Percentiles rank a stretch among this genome's conserved stretches.
Conservation (phyloP, 2,329 filamentous ascomycete species). For the Juglanconis oblonga region DNA sequence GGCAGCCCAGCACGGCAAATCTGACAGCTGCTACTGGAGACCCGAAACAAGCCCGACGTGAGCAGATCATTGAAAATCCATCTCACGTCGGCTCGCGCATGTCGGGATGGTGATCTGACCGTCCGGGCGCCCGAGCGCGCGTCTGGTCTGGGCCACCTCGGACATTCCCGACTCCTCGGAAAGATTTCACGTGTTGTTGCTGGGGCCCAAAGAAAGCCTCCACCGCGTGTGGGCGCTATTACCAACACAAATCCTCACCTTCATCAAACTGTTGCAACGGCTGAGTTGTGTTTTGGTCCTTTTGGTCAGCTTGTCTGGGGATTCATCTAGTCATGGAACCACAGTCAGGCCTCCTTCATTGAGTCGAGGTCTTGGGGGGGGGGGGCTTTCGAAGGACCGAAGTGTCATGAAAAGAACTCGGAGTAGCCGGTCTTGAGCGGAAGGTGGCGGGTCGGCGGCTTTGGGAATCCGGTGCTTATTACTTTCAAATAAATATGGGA, state of each 20-base stretch:
- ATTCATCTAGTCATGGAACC: too few relatives aligned
- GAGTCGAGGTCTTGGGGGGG: too few relatives aligned
- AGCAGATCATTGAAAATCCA: background rate
- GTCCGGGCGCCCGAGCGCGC: background rate
- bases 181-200: background rate
- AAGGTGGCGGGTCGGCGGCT: too few relatives aligned
- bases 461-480: too few relatives aligned
- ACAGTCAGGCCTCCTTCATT: too few relatives aligned
- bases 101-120: too few relatives aligned
- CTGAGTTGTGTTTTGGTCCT: background rate
- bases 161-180: slow-evolving; percentile 1
- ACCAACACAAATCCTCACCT: background rate
- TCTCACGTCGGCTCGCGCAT: too few relatives aligned
- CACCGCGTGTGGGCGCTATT: background rate
- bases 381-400: too few relatives aligned
- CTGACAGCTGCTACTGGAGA: background rate
- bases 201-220: background rate
- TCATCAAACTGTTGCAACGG: slow-evolving; percentile 1
- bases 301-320: background rate
- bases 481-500: too few relatives aligned
- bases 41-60: too few relatives aligned
- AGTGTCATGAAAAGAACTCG: too few relatives aligned
- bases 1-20: background rate
- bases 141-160: background rate
- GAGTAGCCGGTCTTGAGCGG: too few relatives aligned